Conservation (phyloP, 179 eudicot species). For the Carnegiea gigantea region DNA sequence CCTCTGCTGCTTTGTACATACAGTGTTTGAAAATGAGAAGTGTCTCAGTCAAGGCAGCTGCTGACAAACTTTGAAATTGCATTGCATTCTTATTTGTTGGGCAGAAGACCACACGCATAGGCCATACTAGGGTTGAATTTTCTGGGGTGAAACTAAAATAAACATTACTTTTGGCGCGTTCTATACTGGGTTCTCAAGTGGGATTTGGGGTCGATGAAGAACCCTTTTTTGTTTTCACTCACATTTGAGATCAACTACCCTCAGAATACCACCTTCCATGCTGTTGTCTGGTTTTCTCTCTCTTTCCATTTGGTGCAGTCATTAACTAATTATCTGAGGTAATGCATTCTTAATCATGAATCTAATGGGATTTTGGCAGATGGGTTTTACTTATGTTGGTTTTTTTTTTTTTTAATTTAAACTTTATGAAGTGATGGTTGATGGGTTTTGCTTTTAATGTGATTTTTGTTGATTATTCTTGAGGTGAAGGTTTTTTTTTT, state of each 20-base stretch:
- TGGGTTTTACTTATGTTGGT: constrained; percentile 19
- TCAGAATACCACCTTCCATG: constrained; percentile 1
- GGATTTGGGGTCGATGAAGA: constrained; percentile 17
- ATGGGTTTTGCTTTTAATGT: constrained; percentile 1
- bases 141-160: constrained; percentile 4
- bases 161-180: constrained; percentile 27
- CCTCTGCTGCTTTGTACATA: not conserved
- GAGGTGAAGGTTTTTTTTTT: not conserved
- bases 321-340: constrained; percentile 23
- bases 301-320: constrained; percentile 16
- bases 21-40: constrained; percentile 14
- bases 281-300: not conserved
- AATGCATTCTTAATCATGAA: constrained; percentile 15
- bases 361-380: constrained; percentile 14
- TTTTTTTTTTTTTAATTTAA: not conserved
- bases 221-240: constrained; percentile 19
- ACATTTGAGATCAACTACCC: constrained; percentile 9
- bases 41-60: constrained; percentile 23
- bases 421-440: not conserved
- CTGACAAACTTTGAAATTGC: constrained; percentile 31
- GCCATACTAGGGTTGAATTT: constrained; percentile 12
- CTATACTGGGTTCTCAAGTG: constrained; percentile 19
- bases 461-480: not conserved
- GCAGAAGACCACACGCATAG: constrained; percentile 12
- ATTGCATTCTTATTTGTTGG: not conserved